These are phyloP conservation scores for Miamiensis avidus DNA, from an alignment of 169 alveolate species.

Conservation along the genomic window DNA sequence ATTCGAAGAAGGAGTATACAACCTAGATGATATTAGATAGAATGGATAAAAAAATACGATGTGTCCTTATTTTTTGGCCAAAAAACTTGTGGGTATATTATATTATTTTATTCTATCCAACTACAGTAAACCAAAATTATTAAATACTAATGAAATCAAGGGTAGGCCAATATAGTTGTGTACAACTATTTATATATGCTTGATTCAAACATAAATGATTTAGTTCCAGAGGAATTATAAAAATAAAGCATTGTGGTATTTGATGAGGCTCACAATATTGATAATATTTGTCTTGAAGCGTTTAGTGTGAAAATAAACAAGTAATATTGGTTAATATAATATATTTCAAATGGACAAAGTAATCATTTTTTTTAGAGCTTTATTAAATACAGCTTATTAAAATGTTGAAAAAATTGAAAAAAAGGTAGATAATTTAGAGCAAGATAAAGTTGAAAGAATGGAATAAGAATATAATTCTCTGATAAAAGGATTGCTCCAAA, in stretches of 20 bases:
- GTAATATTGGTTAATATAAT: slow-evolving; percentile 61
- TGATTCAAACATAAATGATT: slow-evolving; percentile 95
- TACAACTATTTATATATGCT: slow-evolving; percentile 95
- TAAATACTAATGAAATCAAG: background rate
- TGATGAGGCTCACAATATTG: slow-evolving; percentile 99
- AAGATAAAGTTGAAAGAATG: slow-evolving; percentile 51
- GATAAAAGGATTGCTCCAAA: background rate
- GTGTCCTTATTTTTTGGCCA: slow-evolving; percentile 97
- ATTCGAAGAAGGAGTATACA: slow-evolving; percentile 89
- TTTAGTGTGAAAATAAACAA: slow-evolving; percentile 89
- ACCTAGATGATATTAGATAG: slow-evolving; percentile 93
- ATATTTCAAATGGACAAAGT: slow-evolving; percentile 51
- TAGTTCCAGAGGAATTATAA: slow-evolving; percentile 59
- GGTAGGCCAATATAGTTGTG: slow-evolving; percentile 92
- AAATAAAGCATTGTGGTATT: slow-evolving; percentile 93
- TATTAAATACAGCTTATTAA: slow-evolving; percentile 84
- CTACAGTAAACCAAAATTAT: slow-evolving; percentile 39
- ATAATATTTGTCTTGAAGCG: slow-evolving; percentile 97
- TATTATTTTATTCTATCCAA: background rate
- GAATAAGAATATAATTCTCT: slow-evolving; percentile 76
- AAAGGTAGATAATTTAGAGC: slow-evolving; percentile 14
- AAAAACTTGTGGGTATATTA: slow-evolving; percentile 74
- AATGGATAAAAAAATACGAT: slow-evolving; percentile 70
- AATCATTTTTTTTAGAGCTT: slow-evolving; percentile 47
- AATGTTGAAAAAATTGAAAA: slow-evolving; percentile 46